Evolutionary conservation across 176 grass and related monocot species (phyloP).

Genomic region (Oryza officinalis): DNA sequence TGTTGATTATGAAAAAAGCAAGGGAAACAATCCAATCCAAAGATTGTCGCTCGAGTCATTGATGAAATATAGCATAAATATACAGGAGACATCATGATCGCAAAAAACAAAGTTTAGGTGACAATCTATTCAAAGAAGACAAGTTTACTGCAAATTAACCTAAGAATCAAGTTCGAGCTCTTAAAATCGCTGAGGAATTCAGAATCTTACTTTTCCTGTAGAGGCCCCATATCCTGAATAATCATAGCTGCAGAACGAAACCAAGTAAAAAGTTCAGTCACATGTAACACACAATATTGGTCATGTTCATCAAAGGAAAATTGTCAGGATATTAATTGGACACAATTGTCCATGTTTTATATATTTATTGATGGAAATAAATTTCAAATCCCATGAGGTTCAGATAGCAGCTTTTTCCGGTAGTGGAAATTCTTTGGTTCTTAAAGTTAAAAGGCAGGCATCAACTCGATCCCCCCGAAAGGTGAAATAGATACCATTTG

Average conservation of each 20-base stretch:
- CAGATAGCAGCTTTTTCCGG: conserved; percentile 17
- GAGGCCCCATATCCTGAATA: conserved; percentile 99
- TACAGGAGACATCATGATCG: conserved; percentile 26
- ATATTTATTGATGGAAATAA: neutral
- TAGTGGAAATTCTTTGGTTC: conserved; percentile 30
- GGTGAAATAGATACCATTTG: neutral
- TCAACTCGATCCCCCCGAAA: conserved; percentile 16
- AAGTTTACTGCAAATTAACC: conserved; percentile 27
- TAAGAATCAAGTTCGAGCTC: neutral
- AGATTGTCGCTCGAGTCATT: conserved; percentile 9
- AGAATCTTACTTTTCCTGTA: conserved; percentile 84
- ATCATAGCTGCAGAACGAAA: conserved; percentile 77
- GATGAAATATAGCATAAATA: conserved; percentile 28
- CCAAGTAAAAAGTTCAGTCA: conserved; percentile 30
- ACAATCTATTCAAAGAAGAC: conserved; percentile 9
- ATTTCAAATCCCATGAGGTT: conserved; percentile 31
- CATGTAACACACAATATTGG: neutral
- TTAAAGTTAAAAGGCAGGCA: conserved; percentile 33
- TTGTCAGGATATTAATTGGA: neutral
- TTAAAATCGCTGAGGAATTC: conserved; percentile 32
- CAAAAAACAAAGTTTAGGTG: conserved; percentile 12
- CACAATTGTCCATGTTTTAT: neutral
- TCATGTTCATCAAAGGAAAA: conserved; percentile 20
- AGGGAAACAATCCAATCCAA: conserved; percentile 34
- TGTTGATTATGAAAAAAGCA: conserved; percentile 20